These are phyloP conservation scores for Huntiella abstrusa DNA, from an alignment of 2,329 filamentous ascomycete genomes.

Conservation along the genomic window DNA sequence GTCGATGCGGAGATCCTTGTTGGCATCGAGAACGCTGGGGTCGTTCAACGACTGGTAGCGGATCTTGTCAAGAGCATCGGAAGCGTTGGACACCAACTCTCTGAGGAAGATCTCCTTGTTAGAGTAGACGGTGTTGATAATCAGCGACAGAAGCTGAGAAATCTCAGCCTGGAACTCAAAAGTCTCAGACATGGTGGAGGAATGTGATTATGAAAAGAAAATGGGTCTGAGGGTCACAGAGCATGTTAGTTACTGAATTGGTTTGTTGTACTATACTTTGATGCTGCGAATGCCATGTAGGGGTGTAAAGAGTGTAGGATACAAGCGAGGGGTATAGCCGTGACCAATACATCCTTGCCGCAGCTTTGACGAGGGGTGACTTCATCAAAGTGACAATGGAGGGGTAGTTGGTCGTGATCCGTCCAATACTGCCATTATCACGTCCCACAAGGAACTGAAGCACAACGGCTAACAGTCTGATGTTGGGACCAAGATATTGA, in stretches of 20 bases:
- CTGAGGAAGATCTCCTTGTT: slow-evolving; percentile 99
- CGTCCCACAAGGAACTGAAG: no score
- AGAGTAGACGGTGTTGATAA: slow-evolving; percentile 99
- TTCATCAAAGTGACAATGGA: no score
- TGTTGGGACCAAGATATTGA: no score
- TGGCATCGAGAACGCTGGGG: slow-evolving; percentile 86
- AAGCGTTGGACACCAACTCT: slow-evolving; percentile 96
- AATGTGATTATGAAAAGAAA: slow-evolving; percentile 5
- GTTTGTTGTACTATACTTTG: no score
- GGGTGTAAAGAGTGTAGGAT: slow-evolving; percentile 2
- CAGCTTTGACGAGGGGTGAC: neutral
- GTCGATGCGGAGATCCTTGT: slow-evolving; percentile 97
- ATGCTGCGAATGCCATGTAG: neutral
- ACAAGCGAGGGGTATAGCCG: neutral
- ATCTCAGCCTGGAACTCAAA: slow-evolving; percentile 99
- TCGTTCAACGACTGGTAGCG: slow-evolving; percentile 96
- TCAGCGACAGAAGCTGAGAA: slow-evolving; percentile 97
- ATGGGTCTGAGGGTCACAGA: slow-evolving; percentile 4
- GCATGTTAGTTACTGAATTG: no score
- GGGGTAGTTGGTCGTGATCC: no score
- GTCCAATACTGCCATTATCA: no score
- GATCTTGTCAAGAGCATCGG: slow-evolving; percentile 99
- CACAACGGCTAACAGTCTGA: no score
- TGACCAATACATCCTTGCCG: neutral
- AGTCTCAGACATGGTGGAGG: slow-evolving; percentile 40